phyloP scores from a whole-genome alignment of 805 yeast species.

The Metschnikowia picachoensis region DNA sequence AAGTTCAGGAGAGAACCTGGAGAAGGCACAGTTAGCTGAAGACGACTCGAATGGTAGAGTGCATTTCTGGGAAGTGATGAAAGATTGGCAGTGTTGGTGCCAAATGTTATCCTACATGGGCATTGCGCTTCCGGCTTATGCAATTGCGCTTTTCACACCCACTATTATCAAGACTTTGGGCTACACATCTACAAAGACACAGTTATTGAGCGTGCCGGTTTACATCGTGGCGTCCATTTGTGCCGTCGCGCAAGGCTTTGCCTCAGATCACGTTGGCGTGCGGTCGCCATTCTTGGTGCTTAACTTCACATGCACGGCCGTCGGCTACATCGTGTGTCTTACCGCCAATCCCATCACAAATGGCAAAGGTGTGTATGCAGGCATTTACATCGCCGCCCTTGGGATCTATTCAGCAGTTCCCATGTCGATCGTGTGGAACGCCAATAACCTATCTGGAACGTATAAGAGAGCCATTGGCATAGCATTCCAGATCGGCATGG shows the following conservation, averaged over 20 bases:
- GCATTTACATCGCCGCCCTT: slow-evolving; percentile 27
- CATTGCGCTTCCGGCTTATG: slow-evolving; percentile 31
- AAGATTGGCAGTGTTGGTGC: slow-evolving; percentile 29
- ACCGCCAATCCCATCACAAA: slow-evolving; percentile 19
- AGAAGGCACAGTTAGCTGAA: slow-evolving; percentile 10
- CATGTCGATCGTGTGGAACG: slow-evolving; percentile 31
- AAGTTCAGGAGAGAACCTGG: neutral
- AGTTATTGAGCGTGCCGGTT: slow-evolving; percentile 43
- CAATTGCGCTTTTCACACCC: slow-evolving; percentile 42
- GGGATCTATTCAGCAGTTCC: slow-evolving; percentile 32
- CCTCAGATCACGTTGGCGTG: slow-evolving; percentile 23
- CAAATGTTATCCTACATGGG: slow-evolving; percentile 27
- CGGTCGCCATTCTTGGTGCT: slow-evolving; percentile 29
- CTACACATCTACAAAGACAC: slow-evolving; percentile 37
- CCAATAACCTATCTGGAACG: slow-evolving; percentile 34
- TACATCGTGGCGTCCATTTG: slow-evolving; percentile 33
- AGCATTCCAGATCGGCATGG: slow-evolving; percentile 38
- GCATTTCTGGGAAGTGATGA: slow-evolving; percentile 19
- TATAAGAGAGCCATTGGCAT: slow-evolving; percentile 37
- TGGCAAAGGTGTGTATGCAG: slow-evolving; percentile 29
- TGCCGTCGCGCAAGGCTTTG: slow-evolving; percentile 25
- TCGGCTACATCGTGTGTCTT: slow-evolving; percentile 32
- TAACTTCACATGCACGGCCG: slow-evolving; percentile 24
- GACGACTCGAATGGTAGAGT: slow-evolving; percentile 10
- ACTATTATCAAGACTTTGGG: slow-evolving; percentile 44